Percentiles rank a stretch among this genome's conserved stretches.
These are phyloP conservation scores for Monosporascus sp. DNA, from an alignment of 2,329 filamentous ascomycete species.

Conservation along the genomic window DNA sequence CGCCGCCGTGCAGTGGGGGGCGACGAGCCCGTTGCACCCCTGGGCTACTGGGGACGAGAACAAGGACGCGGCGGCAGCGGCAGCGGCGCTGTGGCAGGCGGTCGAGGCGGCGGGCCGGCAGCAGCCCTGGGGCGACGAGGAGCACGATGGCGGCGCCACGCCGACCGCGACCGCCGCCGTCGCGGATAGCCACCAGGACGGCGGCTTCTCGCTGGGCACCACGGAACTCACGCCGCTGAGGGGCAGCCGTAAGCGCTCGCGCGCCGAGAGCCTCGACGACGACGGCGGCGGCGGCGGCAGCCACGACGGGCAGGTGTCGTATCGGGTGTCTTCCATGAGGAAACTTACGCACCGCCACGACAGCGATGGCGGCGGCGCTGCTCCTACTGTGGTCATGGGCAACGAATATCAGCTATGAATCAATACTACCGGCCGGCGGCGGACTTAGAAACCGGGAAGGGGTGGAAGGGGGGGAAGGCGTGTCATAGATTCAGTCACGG, in stretches of 20 bases:
- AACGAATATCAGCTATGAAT: slow-evolving; percentile 4
- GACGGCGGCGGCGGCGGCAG: slow-evolving; percentile 8
- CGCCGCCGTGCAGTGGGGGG: background rate
- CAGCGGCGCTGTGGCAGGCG: slow-evolving; percentile 14
- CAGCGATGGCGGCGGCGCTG: background rate
- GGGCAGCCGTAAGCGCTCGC: slow-evolving; percentile 27
- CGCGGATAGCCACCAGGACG: background rate
- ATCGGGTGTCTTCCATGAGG: slow-evolving; percentile 18
- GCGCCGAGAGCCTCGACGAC: slow-evolving; percentile 26
- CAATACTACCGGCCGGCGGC: background rate
- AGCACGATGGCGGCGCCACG: background rate
- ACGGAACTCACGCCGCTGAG: slow-evolving; percentile 16
- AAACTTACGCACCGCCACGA: slow-evolving; percentile 22
- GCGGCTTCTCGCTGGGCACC: slow-evolving; percentile 13
- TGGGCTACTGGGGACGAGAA: background rate
- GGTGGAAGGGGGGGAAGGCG: too few species aligned
- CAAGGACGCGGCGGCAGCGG: slow-evolving; percentile 1
- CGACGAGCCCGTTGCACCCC: background rate
- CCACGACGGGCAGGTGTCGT: slow-evolving; percentile 14
- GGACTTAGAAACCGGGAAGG: too few species aligned
- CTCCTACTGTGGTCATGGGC: slow-evolving; percentile 20
- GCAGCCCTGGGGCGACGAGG: background rate
- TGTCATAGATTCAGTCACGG: too few species aligned
- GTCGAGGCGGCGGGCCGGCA: slow-evolving; percentile 5
- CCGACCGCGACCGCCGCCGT: slow-evolving; percentile 1